Percentiles rank a stretch among this genome's conserved stretches.
phyloP scores from a whole-genome alignment of 495 filamentous ascomycete species.

The Viridothelium virens region DNA sequence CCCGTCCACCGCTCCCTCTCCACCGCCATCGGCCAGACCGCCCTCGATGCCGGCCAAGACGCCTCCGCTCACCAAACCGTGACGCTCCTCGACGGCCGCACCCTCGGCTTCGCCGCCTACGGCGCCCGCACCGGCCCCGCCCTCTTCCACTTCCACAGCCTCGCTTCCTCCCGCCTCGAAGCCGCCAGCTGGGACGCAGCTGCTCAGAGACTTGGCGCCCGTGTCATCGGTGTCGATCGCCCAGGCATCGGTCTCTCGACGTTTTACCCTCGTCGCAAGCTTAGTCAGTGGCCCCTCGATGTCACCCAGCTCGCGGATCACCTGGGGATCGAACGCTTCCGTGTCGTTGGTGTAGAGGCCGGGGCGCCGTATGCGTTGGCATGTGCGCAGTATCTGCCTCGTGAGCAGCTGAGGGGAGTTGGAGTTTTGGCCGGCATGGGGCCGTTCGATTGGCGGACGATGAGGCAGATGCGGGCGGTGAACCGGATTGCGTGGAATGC shows the following conservation, averaged over 20 bases:
- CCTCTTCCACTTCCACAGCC: slow-evolving; percentile 43
- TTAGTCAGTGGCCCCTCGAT: slow-evolving; percentile 40
- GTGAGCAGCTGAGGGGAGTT: slow-evolving; percentile 30
- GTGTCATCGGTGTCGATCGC: slow-evolving; percentile 38
- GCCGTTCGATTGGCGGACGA: slow-evolving; percentile 28
- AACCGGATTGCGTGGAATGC: slow-evolving; percentile 13
- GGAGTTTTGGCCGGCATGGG: slow-evolving; percentile 35
- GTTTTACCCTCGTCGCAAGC: slow-evolving; percentile 32
- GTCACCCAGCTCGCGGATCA: slow-evolving; percentile 35
- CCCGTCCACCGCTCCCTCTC: neutral
- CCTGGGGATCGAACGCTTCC: slow-evolving; percentile 34
- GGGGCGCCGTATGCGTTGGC: slow-evolving; percentile 44
- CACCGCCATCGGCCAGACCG: neutral
- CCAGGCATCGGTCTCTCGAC: slow-evolving; percentile 43
- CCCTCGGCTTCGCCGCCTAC: slow-evolving; percentile 39
- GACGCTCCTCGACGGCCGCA: slow-evolving; percentile 36
- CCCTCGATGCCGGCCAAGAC: neutral
- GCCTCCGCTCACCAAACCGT: slow-evolving; percentile 27
- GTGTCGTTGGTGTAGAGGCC: slow-evolving; percentile 41
- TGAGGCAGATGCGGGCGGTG: slow-evolving; percentile 19
- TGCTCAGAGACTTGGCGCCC: slow-evolving; percentile 29
- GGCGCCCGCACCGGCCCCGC: slow-evolving; percentile 32
- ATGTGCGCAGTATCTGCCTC: slow-evolving; percentile 36
- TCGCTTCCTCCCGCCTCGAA: slow-evolving; percentile 40
- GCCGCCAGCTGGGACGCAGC: slow-evolving; percentile 27